These are phyloP conservation scores for Cardiospermum halicacabum DNA, from an alignment of 345 rosid genomes.

Conservation along the genomic window DNA sequence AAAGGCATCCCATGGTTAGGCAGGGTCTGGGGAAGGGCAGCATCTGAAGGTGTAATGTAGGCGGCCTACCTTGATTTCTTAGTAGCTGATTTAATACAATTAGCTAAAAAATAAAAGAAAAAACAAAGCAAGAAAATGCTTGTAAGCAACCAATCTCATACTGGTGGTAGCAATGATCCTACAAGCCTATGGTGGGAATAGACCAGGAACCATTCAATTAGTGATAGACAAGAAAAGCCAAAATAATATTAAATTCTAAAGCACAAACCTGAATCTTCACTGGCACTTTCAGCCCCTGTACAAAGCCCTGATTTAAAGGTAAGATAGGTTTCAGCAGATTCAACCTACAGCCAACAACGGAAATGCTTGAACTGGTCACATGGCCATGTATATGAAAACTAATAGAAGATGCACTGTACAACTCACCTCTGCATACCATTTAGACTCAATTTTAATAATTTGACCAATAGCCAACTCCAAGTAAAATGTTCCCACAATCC, in stretches of 20 bases:
- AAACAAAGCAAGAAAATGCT: neutral
- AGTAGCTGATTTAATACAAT: too few species aligned
- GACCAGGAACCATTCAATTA: neutral
- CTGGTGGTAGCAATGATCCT: neutral
- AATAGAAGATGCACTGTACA: neutral
- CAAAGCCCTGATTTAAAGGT: conserved; percentile 41
- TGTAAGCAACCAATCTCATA: neutral
- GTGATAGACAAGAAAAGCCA: neutral
- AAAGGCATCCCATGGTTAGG: too few species aligned
- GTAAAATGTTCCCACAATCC: conserved; percentile 30
- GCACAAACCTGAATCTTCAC: conserved; percentile 46
- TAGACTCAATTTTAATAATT: conserved; percentile 41
- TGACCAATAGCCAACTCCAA: conserved; percentile 46
- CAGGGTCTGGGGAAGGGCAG: too few species aligned
- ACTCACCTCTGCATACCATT: conserved; percentile 52
- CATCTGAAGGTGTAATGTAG: too few species aligned
- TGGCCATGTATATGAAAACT: conserved; percentile 1
- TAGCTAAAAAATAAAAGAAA: too few species aligned
- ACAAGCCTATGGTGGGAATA: neutral
- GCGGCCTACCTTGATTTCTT: too few species aligned
- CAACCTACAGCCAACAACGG: conserved; percentile 38
- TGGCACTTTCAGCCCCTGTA: conserved; percentile 22
- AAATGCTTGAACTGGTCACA: conserved; percentile 12
- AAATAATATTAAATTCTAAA: neutral
- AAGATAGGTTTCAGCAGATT: conserved; percentile 50